Evolutionary conservation across 495 filamentous ascomycete species (phyloP), one percentile per base, ranked within the genome.

Genomic region (Aspergillus baeticus): DNA sequence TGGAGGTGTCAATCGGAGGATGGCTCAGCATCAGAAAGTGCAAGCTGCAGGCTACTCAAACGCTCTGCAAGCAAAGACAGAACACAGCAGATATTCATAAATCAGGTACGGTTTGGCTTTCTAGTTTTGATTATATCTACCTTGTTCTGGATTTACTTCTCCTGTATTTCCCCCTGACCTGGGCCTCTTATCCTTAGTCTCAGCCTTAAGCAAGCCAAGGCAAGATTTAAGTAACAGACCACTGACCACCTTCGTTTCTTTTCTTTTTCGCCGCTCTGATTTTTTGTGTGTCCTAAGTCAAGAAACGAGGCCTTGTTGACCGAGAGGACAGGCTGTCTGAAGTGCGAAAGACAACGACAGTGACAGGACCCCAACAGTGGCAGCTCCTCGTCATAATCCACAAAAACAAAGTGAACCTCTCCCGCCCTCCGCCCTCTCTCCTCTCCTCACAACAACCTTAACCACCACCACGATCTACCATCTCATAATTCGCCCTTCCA

Each of bases 361-460:
- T 8, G 26, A 29, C 26, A 8, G 26, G 26, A 29, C 49, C 41
- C 42, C 42, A 33, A 37, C 26, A 52, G 55, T 51, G 52, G 58
- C 45, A 48, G 47, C 47, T 52, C 54, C 54, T 55, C 58, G 58
- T 60, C 58, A 60, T 60, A 60, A 52, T 60, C 58, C 58, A 60
- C 58, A 60, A 60, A 60, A 60, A 60, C 58, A 60, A 47, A 36
- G 14, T 50, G 5, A 29, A 45, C 49, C 55, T 53, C 39, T 39
- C 51, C 45, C 54, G 43, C 53, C 53, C 26, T 50, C 42, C 53
- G 21, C 38, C 36, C 49, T 48, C 45, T 26, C 33, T 3, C 36
- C 33, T 3, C 45, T 26, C 18, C 38, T 47, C 44, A 23, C 42
- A 49, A 36, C 46, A 49, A 36, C 47, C 18, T 20, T 2, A 11